Evolutionary conservation across 345 rosid genomes (phyloP).

Genomic region (Moricandia moricandioides): DNA sequence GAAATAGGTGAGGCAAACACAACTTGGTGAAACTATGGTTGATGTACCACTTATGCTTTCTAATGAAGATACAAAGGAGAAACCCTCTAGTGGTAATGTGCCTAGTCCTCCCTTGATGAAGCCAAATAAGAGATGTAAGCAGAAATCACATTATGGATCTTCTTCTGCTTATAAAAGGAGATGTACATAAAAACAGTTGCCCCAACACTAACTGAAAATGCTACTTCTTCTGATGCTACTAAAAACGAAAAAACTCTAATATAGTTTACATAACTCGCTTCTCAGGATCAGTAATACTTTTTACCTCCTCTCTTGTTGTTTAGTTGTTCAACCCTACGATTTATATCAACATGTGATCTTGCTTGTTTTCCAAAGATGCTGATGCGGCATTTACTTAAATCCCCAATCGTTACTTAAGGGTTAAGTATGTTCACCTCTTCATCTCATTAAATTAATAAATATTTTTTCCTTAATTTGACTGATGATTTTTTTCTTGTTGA

Average conservation of each 20-base stretch:
- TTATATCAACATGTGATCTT: not conserved
- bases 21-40: not conserved
- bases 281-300: not conserved
- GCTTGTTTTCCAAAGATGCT: not conserved
- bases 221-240: not conserved
- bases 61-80: not conserved
- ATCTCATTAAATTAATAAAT: not conserved
- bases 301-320: not conserved
- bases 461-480: not conserved
- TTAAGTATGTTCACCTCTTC: slow-evolving; percentile 2
- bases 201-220: not conserved
- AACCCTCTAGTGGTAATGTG: not conserved
- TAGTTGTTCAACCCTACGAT: not conserved
- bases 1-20: not conserved
- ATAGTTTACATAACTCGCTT: not conserved
- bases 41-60: not conserved
- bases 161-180: not conserved
- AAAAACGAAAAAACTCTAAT: not conserved
- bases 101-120: not conserved
- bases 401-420: not conserved
- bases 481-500: not conserved
- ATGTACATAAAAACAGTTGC: not conserved
- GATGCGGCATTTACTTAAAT: not conserved
- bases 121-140: not conserved
- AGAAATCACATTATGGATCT: not conserved